Evolutionary conservation across 1,284 basidiomycete species (phyloP), one percentile per base, ranked within the genome.

Genomic region (Grifola frondosa): DNA sequence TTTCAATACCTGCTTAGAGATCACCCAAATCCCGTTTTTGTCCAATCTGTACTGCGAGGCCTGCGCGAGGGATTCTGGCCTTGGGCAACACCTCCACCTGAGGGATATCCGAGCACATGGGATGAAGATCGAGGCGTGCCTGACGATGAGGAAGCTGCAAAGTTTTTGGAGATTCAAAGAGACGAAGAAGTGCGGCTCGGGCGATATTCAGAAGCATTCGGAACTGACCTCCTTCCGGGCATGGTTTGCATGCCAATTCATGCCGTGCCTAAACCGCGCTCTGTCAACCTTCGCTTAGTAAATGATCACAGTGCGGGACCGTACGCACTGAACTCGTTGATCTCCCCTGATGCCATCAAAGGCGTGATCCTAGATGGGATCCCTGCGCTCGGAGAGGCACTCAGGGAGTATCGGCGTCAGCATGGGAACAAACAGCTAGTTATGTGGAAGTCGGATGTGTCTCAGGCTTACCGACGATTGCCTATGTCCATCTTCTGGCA

Each of bases 401-500:
- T 65, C 1, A 50, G 50, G 2, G 35, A 68, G 2, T 70, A 52
- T 52, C 73, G 74, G 30, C n/a, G n/a, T n/a, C n/a, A n/a, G n/a
- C n/a, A n/a, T n/a, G n/a, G n/a, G n/a, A n/a, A n/a, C n/a, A n/a
- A n/a, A n/a, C n/a, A n/a, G n/a, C n/a, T n/a, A n/a, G n/a, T n/a
- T n/a, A n/a, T n/a, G n/a, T n/a, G n/a, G n/a, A n/a, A n/a, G n/a
- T 64, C 61, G 0, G 70, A 76, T 30, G 61, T 74, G 0, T 38
- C 59, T 0, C 52, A 63, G 15, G 72, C 73, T 0, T 75, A 68
- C 29, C 52, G 58, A 0, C 50, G 55, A 0, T 47, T 70, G 3
- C 71, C 70, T 0, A 58, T 71, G 49, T 66, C 71, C 33, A 63
- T 60, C 0, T 36, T 61, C 0, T 76, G 70, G 71, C 73, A 76